These are phyloP conservation scores for Talaromyces stipitatus DNA, from an alignment of 495 filamentous ascomycete species.

Conservation along the genomic window DNA sequence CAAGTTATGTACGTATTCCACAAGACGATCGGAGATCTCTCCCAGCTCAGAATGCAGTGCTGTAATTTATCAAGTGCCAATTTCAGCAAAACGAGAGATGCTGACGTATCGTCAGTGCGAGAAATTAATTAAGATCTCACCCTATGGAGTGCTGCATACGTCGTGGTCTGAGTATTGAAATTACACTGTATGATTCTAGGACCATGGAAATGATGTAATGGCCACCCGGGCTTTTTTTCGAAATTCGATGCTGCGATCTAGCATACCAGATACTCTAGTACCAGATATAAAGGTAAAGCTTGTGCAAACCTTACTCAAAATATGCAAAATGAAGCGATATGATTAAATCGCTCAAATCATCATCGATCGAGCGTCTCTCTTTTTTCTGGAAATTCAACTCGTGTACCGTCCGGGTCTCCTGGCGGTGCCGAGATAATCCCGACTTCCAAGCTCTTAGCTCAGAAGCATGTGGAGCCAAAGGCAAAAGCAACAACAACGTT, in stretches of 20 bases:
- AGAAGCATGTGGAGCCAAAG: not conserved
- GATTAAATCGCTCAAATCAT: not conserved
- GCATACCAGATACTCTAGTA: not conserved
- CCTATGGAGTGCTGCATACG: not conserved
- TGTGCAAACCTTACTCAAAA: not conserved
- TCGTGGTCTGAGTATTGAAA: not conserved
- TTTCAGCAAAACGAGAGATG: too few species aligned
- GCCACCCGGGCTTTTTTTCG: not conserved
- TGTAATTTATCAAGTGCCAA: not conserved
- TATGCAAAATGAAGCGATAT: not conserved
- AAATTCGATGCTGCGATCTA: not conserved
- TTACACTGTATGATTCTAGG: not conserved
- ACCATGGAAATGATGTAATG: not conserved
- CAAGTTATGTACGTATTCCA: not conserved
- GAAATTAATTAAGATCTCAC: not conserved
- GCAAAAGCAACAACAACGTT: not conserved
- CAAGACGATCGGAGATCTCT: not conserved
- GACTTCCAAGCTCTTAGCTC: too few species aligned
- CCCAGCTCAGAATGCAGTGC: not conserved
- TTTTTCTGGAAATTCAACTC: not conserved
- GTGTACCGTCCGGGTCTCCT: too few species aligned
- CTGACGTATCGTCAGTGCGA: not conserved
- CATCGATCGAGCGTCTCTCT: too few species aligned
- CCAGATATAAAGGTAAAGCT: not conserved
- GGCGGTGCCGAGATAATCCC: not conserved